These are phyloP conservation scores for Monilinia vaccinii-corymbosi DNA, from an alignment of 2,329 filamentous ascomycete species.

Conservation along the genomic window DNA sequence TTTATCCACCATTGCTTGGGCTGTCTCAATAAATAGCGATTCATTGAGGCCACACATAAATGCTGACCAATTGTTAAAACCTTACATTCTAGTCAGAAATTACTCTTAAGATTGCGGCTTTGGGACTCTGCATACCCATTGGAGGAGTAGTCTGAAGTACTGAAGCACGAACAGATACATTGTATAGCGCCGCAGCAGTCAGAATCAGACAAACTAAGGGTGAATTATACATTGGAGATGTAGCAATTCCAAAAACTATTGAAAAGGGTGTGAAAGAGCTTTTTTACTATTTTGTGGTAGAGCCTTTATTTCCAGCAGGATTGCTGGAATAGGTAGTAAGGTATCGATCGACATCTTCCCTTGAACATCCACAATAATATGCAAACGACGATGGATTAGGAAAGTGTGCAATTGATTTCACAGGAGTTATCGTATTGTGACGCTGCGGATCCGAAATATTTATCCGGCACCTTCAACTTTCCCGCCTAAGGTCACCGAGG, in stretches of 20 bases:
- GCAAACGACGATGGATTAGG: not conserved
- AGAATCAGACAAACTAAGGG: not conserved
- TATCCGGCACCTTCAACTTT: conserved; percentile 1
- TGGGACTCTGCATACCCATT: conserved; percentile 31
- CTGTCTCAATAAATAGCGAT: conserved; percentile 38
- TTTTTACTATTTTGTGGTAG: not conserved
- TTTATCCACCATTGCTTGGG: conserved; percentile 38
- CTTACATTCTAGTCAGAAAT: not conserved
- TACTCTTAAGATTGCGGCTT: not conserved
- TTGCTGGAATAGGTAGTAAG: not conserved
- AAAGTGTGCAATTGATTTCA: not conserved
- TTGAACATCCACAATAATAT: not conserved
- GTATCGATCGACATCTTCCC: not conserved
- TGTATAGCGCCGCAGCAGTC: not conserved
- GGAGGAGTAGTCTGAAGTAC: conserved; percentile 33
- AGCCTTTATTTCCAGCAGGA: not conserved
- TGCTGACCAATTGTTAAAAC: conserved; percentile 43
- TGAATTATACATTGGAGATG: not conserved
- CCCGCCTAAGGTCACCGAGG: not conserved
- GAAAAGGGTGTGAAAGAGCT: not conserved
- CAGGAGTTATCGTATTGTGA: not conserved
- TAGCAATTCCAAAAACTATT: not conserved
- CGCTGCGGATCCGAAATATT: not conserved
- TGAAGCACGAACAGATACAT: conserved; percentile 4
- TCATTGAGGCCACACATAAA: conserved; percentile 41